Evolutionary conservation across 139 green algal genomes (phyloP), one percentile per base, ranked within the genome.

Genomic region (Tetratostichococcus sp.): DNA sequence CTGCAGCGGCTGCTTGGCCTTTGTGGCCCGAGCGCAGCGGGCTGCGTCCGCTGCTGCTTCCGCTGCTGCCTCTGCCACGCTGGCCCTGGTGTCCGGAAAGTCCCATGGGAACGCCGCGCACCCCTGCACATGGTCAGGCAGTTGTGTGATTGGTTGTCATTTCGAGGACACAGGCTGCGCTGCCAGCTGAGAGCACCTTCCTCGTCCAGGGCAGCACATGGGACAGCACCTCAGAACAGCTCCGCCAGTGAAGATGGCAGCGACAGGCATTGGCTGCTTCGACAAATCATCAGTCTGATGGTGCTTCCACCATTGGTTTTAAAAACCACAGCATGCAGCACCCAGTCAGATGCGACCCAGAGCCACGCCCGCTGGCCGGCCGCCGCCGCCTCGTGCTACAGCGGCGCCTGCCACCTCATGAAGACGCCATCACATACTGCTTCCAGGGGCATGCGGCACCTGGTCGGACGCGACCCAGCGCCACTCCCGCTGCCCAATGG

Each of bases 351-450:
- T 23, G 66, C 66, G 14, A 33, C 30, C 66, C 66, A 71, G 21
- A 28, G 66, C 66, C 66, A 39, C 30, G 35, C 66, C 14, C 66
- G 11, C 66, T 71, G 66, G 30, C 66, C 66, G n/a, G 66, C 30
- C 14, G 66, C 30, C 14, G 30, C 30, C 28, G 66, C 66, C 14
- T 30, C 66, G 21, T 39, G 8, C 17, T 39, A 39, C 39, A 70
- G 65, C 2, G 85, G 71, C 6, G 79, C 79, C 35, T 76, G 70
- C 83, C 86, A 92, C 5, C n/a, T n/a, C n/a, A n/a, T n/a, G n/a
- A n/a, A n/a, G n/a, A n/a, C n/a, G n/a, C n/a, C n/a, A n/a, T n/a
- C n/a, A n/a, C n/a, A n/a, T n/a, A n/a, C n/a, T n/a, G n/a, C n/a
- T n/a, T n/a, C 26, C 50, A 62, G 2, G 19, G 11, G 2, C 14